Conservation (phyloP, 306 rosid species). For the Trifolium subterraneum region DNA sequence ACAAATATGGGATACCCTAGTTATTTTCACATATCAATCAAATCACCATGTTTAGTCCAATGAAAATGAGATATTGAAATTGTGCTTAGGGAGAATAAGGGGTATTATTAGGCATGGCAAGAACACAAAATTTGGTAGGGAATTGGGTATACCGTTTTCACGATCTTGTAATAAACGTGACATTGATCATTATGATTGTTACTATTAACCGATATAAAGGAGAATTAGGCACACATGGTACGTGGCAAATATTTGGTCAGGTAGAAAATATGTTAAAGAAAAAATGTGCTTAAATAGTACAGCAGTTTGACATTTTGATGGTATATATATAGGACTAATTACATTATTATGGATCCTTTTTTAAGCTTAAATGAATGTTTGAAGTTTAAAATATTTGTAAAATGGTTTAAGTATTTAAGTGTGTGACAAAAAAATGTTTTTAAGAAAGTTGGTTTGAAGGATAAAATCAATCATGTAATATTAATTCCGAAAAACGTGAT, state of each 20-base stretch:
- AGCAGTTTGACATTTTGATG: background rate
- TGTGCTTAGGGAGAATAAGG: background rate
- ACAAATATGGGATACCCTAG: background rate
- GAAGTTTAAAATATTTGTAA: background rate
- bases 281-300: background rate
- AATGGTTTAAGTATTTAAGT: background rate
- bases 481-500: constrained; percentile 30
- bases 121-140: background rate
- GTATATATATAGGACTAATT: no score
- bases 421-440: background rate
- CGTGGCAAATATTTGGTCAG: background rate
- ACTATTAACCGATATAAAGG: background rate
- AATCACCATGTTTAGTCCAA: background rate
- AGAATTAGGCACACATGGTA: background rate
- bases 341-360: background rate
- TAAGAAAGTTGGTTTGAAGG: background rate
- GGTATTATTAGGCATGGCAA: background rate
- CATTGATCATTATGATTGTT: background rate
- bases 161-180: background rate
- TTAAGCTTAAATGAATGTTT: background rate
- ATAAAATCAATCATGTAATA: background rate
- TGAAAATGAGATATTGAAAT: background rate
- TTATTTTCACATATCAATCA: background rate
- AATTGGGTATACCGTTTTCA: background rate
- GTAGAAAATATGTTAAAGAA: background rate